These are phyloP conservation scores for Boletus rex-veris DNA, from an alignment of 768 basidiomycete genomes.

Conservation along the genomic window DNA sequence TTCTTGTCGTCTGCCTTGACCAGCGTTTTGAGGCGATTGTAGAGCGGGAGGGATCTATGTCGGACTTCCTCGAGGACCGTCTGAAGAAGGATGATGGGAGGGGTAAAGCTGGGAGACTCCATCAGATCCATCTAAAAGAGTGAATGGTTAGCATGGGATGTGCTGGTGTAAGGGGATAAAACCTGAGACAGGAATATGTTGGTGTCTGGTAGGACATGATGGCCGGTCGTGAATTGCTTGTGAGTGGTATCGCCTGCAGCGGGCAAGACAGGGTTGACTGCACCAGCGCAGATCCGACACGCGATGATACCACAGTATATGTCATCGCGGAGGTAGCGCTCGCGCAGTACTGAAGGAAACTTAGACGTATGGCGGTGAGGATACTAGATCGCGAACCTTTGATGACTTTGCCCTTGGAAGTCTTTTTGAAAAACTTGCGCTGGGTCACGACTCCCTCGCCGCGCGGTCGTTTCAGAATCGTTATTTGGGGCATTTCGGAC, in stretches of 20 bases:
- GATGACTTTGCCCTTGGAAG: slow-evolving; percentile 87
- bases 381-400: slow-evolving; percentile 55
- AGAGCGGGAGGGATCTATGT: slow-evolving; percentile 88
- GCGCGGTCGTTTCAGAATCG: slow-evolving; percentile 66
- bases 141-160: slow-evolving; percentile 1
- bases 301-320: slow-evolving; percentile 78
- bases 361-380: background rate
- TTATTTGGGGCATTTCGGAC: slow-evolving; percentile 52
- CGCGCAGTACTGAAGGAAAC: slow-evolving; percentile 66
- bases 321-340: slow-evolving; percentile 91
- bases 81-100: slow-evolving; percentile 87
- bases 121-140: slow-evolving; percentile 84
- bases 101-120: slow-evolving; percentile 67
- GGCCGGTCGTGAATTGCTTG: slow-evolving; percentile 56
- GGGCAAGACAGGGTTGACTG: slow-evolving; percentile 50
- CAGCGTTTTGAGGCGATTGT: slow-evolving; percentile 86
- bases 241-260: slow-evolving; percentile 56
- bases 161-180: background rate
- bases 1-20: slow-evolving; percentile 81
- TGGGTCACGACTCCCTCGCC: slow-evolving; percentile 75
- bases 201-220: slow-evolving; percentile 89
- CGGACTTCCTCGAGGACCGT: slow-evolving; percentile 96
- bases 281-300: slow-evolving; percentile 59
- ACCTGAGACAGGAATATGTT: slow-evolving; percentile 92
- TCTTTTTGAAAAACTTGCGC: slow-evolving; percentile 95